Conservation (phyloP, 768 basidiomycete species). For the Leccinellum luteum region DNA sequence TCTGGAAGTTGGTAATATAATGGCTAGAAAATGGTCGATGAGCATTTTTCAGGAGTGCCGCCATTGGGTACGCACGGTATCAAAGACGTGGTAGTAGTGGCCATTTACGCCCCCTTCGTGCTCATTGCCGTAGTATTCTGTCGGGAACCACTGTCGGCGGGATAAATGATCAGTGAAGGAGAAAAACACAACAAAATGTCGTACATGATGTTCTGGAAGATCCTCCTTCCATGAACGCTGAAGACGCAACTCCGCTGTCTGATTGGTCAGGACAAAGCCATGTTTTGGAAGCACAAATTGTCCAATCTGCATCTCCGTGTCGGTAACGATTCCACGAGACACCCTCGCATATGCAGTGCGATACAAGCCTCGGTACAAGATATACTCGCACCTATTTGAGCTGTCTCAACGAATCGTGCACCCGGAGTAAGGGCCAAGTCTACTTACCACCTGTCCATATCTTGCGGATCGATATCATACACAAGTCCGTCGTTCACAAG, state of each 20-base stretch:
- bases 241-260: slow-evolving; percentile 62
- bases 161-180: background rate
- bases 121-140: slow-evolving; percentile 61
- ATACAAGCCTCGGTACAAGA: slow-evolving; percentile 78
- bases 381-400: slow-evolving; percentile 78
- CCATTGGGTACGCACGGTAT: slow-evolving; percentile 46
- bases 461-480: slow-evolving; percentile 75
- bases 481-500: slow-evolving; percentile 75
- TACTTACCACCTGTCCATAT: slow-evolving; percentile 65
- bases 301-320: slow-evolving; percentile 87
- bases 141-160: slow-evolving; percentile 65
- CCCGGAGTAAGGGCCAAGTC: background rate
- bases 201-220: slow-evolving; percentile 60
- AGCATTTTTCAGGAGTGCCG: background rate
- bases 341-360: slow-evolving; percentile 81
- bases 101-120: slow-evolving; percentile 58
- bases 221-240: slow-evolving; percentile 64
- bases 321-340: slow-evolving; percentile 80
- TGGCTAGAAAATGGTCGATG: slow-evolving; percentile 33
- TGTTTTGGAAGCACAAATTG: slow-evolving; percentile 76
- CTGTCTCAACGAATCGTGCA: background rate
- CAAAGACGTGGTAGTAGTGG: slow-evolving; percentile 76
- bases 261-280: slow-evolving; percentile 52
- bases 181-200: slow-evolving; percentile 20
- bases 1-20: slow-evolving; percentile 52